Evolutionary conservation across 2,329 filamentous ascomycete species (phyloP), one percentile per base, ranked within the genome.

Genomic region (Furcasterigmium sp.): DNA sequence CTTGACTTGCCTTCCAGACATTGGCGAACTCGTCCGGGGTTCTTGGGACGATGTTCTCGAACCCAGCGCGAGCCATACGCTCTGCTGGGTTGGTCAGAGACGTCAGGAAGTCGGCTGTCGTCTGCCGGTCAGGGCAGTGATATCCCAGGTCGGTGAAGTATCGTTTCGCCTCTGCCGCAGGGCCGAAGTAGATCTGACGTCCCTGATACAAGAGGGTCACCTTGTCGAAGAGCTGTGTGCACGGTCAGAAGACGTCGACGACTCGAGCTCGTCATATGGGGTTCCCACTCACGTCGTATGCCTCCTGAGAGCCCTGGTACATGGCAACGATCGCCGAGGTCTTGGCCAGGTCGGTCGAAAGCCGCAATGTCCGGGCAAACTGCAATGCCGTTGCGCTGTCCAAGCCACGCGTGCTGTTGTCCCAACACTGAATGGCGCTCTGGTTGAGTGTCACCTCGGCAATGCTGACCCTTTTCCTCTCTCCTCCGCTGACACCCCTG

Each of bases 61-160:
- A 73, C 8, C 77, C 76, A 10, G 67, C 60, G 25, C 76, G 70
- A 53, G 81, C 79, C 14, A 75, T 65, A 26, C 82, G 71, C 53
- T 85, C 83, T 3, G 70, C 72, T 1, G 78, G 75, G 56, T 86
- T 82, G 2, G 82, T 86, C 28, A 84, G 70, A 1, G 76, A 79
- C 11, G 84, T 87, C 23, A 88, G 61, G 62, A 87, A 88, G 57
- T 88, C 84, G 2, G 82, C 76, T 1, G 83, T 86, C 1, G 84
- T 87, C 49, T 80, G 60, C 5, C 67, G 55, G 1, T 57, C 51
- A 1, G 64, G 63, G 26, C 59, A 51, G 11, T 38, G 25, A 62
- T 17, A 86, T 0, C 82, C 82, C 48, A 84, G 64, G n/a, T 71
- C 62, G 47, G 78, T 63, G 46, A 86, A 86, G 54, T 81, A 85